Evolutionary conservation across 176 grass and related monocot genomes (phyloP), one percentile per base, ranked within the genome.

Genomic region (Bothriochloa decipiens): DNA sequence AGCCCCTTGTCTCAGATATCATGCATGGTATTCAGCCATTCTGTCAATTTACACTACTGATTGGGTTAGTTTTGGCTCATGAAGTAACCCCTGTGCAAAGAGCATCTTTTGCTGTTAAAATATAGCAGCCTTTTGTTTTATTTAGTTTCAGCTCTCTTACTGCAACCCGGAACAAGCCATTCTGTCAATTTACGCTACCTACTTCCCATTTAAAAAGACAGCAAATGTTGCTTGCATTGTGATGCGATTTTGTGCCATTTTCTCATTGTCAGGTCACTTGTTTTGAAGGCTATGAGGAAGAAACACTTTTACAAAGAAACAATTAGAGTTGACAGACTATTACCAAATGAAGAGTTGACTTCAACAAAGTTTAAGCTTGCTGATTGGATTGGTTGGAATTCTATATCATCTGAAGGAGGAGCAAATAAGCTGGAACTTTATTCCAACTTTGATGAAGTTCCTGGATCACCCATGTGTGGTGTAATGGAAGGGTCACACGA

Each of bases 301-400:
- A 98, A 98, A 68, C 83, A 98, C 76, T 98, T 93, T 67, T 91
- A 97, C 87, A 93, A 97, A 70, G 91, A 90, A 91, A 91, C 95
- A 71, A 95, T 97, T 47, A 85, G 80, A 88, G 84, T 95, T 0
- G 87, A 93, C 65, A 97, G 90, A 82, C 65, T 95, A 17, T 65
- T 85, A 52, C 90, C 84, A 27, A 82, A 91, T 89, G 75, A 91
- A 46, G 65, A 88, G 37, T 87, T 71, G 22, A 69, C 89, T 32
- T 86, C 72, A 28, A 61, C 75, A 68, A 83, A 55, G 42, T 49
- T 80, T 67, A 93, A 58, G 70, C 47, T 93, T 75, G 68, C 41
- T 84, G 86, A 95, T 70, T 97, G 86, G 84, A 91, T 91, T 55
- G 75, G 85, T 67, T 93, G 85, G 87, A 91, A 90, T 87, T 77